These are phyloP conservation scores for Saccharomyces jurei DNA, from an alignment of 805 yeast species.

Conservation along the genomic window DNA sequence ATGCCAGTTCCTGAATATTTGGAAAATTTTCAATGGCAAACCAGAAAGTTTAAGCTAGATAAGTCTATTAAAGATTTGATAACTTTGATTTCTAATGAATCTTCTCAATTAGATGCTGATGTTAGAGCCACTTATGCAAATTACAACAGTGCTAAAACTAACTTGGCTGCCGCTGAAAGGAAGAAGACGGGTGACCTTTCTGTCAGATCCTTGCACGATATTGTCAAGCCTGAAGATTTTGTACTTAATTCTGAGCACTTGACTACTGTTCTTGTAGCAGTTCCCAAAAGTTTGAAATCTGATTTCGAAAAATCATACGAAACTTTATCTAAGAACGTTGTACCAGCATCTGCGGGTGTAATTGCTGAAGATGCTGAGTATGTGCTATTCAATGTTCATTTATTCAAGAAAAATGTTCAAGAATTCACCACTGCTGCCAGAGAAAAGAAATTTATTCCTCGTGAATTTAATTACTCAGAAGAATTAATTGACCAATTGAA, in stretches of 20 bases:
- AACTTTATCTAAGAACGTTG: slow-evolving; percentile 68
- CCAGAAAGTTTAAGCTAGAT: slow-evolving; percentile 77
- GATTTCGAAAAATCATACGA: slow-evolving; percentile 70
- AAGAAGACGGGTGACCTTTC: slow-evolving; percentile 90
- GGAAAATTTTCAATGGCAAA: slow-evolving; percentile 79
- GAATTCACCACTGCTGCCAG: slow-evolving; percentile 66
- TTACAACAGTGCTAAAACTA: slow-evolving; percentile 77
- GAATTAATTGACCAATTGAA: slow-evolving; percentile 62
- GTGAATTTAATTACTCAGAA: slow-evolving; percentile 85
- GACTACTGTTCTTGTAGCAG: slow-evolving; percentile 78
- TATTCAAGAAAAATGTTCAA: slow-evolving; percentile 72
- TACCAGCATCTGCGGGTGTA: slow-evolving; percentile 77
- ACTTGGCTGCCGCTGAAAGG: slow-evolving; percentile 80
- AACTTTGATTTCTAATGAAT: slow-evolving; percentile 62
- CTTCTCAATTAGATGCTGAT: slow-evolving; percentile 75
- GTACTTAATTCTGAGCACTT: slow-evolving; percentile 81
- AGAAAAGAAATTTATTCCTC: slow-evolving; percentile 83
- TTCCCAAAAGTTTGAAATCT: slow-evolving; percentile 56
- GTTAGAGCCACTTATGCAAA: slow-evolving; percentile 65
- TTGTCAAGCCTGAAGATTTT: slow-evolving; percentile 76
- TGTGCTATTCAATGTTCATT: slow-evolving; percentile 63
- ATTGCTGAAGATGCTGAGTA: slow-evolving; percentile 70
- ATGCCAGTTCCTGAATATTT: slow-evolving; percentile 51
- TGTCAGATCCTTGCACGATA: slow-evolving; percentile 81
- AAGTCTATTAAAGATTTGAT: slow-evolving; percentile 73